Base-by-base conservation (phyloP, 352 stramenopile genomes). In the Phytopythium ostracodes region DNA sequence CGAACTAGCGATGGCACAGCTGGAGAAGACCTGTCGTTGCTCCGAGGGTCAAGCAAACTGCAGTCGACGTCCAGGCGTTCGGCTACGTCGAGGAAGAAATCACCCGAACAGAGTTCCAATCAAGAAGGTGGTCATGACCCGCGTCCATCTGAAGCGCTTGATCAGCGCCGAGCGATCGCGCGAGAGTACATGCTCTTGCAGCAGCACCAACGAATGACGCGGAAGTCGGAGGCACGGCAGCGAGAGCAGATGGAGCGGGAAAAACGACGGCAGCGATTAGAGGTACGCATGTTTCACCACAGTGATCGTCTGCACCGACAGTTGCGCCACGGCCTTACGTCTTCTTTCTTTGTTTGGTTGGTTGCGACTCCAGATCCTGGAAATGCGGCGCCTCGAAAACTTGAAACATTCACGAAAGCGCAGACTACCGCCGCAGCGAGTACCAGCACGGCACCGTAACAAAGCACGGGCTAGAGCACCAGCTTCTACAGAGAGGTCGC, bases 151-250 rank as follows among this genome's bases (percentile, higher is more conserved):
- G 59, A 68, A 35, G 76, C 85, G 36, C 72, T 62, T 5, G 52
- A 71, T 20, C 64, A 89, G 40, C 64, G 84, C n/a, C 70, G 84
- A 55, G 81, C 69, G 27, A 61, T 88, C 24, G 84, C 77, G 22
- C 66, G 84, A 15, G 84, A 90, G 54, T 89, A 80, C 35, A 91
- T 92, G 68, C 52, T 76, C n/a, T 24, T 87, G 8, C 81, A 92
- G 50, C 82, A 85, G 58, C 71, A 79, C 12, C 77, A 63, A 58
- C 77, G 83, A 20, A 58, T 64, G 42, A 55, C 83, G 8, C 58
- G 64, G 33, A 70, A 62, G 43, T 66, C 62, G 25, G 79, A 81
- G 46, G 40, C 67, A 43, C 76, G 75, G 36, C 60, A 88, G 36
- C 63, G 73, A 38, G 60, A 64, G 10, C 71, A 78, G 40, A 65